These are phyloP conservation scores for Abortiporus biennis DNA, from an alignment of 1,284 basidiomycete genomes.

Conservation along the genomic window DNA sequence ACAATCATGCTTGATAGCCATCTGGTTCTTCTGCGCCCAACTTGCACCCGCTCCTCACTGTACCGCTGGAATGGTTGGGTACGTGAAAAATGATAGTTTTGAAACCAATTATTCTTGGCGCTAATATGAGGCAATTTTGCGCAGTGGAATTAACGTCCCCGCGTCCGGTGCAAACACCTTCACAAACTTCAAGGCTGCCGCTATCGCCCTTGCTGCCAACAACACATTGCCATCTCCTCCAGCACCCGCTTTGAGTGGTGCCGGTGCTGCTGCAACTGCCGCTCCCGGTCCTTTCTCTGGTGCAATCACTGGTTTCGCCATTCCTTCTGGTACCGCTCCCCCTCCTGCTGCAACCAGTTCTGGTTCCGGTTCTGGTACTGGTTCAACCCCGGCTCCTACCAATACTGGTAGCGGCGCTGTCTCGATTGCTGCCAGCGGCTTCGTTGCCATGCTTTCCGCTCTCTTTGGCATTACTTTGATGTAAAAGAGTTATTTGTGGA, in stretches of 20 bases:
- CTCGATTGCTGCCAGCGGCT: conserved; percentile 8
- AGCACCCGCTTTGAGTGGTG: conserved; percentile 29
- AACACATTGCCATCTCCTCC: conserved; percentile 23
- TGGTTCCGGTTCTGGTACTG: conserved; percentile 13
- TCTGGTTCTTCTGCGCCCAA: conserved; percentile 62
- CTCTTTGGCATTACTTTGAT: conserved; percentile 15
- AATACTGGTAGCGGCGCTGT: conserved; percentile 8
- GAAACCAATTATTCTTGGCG: background rate
- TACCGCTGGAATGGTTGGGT: conserved; percentile 34
- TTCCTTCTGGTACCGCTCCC: conserved; percentile 18
- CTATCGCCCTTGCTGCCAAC: conserved; percentile 19
- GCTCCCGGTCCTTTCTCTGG: conserved; percentile 31
- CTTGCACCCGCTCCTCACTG: conserved; percentile 39
- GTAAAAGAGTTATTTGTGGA: no score
- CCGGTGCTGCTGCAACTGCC: conserved; percentile 38
- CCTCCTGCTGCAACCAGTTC: conserved; percentile 10
- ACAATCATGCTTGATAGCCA: conserved; percentile 26
- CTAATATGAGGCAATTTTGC: conserved; percentile 4
- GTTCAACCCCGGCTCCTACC: conserved; percentile 1
- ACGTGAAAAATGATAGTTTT: conserved; percentile 9
- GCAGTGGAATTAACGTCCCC: conserved; percentile 51
- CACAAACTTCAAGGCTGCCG: conserved; percentile 32
- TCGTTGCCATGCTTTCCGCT: conserved; percentile 14
- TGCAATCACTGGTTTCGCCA: conserved; percentile 23
- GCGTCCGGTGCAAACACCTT: conserved; percentile 40